Evolutionary conservation across 257 asterid species (phyloP), one percentile per base, ranked within the genome.

Genomic region (Rehmannia glutinosa): DNA sequence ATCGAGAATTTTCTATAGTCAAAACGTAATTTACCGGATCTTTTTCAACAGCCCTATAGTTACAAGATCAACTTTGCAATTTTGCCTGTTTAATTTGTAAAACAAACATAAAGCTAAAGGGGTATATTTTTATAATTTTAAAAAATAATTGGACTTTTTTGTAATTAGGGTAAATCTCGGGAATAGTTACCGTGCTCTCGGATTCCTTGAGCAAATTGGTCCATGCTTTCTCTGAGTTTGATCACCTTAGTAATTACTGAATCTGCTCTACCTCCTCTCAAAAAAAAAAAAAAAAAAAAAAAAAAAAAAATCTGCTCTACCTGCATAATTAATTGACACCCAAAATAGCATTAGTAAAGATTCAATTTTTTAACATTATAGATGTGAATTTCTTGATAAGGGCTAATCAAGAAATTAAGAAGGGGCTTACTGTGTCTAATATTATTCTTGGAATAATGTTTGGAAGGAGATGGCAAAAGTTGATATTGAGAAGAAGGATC

Each of bases 181-280:
- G 5, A 32, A 7, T 47, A 35, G 49, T 74, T 66, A 81, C 83
- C 73, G 8, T 82, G 86, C 72, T 81, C 84, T 16, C 73, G 72
- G 75, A 84, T 75, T 64, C 80, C 83, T 72, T 74, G 73, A 12
- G 82, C 77, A 27, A 81, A 77, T 50, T 4, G 11, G 10, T 84
- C 90, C 67, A 76, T 61, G 52, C 50, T 72, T 63, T 66, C 71
- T 49, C 85, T 77, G 0, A 78, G 62, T 66, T 72, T 81, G 59
- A 72, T 77, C 77, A 69, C 73, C 71, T 57, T 81, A 28, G 71
- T 51, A 13, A 77, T 69, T 17, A 77, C 75, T 21, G 72, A 64
- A 33, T 65, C 49, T 12, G 25, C 67, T 52, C 63, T n/a, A n/a
- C n/a, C n/a, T n/a, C n/a, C n/a, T n/a, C n/a, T n/a, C n/a, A n/a